Conservation (phyloP, 2,329 filamentous ascomycete species). For the Oidium heveae region DNA sequence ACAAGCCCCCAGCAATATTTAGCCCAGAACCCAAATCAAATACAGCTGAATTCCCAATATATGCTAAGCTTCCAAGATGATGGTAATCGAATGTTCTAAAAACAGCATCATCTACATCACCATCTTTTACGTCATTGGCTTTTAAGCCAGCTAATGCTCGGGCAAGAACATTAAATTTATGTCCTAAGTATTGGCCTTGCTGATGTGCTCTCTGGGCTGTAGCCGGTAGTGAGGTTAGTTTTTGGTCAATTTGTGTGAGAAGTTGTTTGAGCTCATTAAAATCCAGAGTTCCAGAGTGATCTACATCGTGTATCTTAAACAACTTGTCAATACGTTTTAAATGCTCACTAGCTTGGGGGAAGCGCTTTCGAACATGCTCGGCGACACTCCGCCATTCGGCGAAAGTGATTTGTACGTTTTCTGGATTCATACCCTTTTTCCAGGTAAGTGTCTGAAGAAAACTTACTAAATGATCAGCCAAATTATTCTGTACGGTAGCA, state of each 20-base stretch:
- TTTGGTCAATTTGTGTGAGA: constrained; percentile 75
- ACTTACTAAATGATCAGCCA: constrained; percentile 69
- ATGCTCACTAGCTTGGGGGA: constrained; percentile 74
- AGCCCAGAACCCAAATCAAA: constrained; percentile 67
- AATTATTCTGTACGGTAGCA: constrained; percentile 88
- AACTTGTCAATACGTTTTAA: constrained; percentile 74
- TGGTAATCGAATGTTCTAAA: constrained; percentile 90
- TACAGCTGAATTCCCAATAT: constrained; percentile 86
- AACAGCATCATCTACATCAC: constrained; percentile 72
- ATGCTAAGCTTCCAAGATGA: constrained; percentile 77
- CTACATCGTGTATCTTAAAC: constrained; percentile 77
- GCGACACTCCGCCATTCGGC: constrained; percentile 72
- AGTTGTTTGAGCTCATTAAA: constrained; percentile 80
- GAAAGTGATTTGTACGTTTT: constrained; percentile 70
- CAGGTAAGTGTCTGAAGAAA: constrained; percentile 78
- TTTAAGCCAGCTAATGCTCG: constrained; percentile 48
- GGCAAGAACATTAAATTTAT: constrained; percentile 83
- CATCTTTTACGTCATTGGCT: constrained; percentile 62
- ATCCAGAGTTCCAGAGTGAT: constrained; percentile 78
- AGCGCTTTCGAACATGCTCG: constrained; percentile 58
- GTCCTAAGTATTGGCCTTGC: constrained; percentile 75
- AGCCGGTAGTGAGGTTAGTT: constrained; percentile 79
- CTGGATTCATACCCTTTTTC: constrained; percentile 75
- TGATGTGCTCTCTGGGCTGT: constrained; percentile 93
- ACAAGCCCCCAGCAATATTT: constrained; percentile 56